A percentile compares a stretch with the other conserved stretches of the same genome.
Evolutionary conservation across 2,329 filamentous ascomycete species (phyloP).

Genomic region (Xylariaceae sp.): DNA sequence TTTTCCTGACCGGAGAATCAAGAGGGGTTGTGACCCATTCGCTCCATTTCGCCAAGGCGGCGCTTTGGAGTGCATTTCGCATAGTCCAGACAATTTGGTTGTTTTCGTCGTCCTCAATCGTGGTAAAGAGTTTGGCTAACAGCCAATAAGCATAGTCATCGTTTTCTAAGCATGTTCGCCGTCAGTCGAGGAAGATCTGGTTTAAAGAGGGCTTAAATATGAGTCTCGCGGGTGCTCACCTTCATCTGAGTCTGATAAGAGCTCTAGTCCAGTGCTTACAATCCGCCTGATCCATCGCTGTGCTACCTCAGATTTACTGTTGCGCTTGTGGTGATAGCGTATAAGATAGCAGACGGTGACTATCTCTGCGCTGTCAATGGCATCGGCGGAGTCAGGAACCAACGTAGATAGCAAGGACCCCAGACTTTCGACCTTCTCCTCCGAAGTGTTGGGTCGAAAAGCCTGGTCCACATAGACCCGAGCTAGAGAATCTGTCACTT

Average conservation of each 20-base stretch:
- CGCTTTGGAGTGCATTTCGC: slow-evolving; percentile 22
- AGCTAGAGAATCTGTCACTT: slow-evolving; percentile 22
- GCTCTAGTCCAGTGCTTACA: slow-evolving; percentile 24
- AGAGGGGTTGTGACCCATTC: slow-evolving; percentile 21
- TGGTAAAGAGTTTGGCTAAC: slow-evolving; percentile 20
- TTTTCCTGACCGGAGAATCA: slow-evolving; percentile 3
- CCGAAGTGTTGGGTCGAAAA: slow-evolving; percentile 14
- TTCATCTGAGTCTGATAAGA: slow-evolving; percentile 27
- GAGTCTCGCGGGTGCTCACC: slow-evolving; percentile 3
- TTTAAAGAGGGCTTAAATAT: background rate
- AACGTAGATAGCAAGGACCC: slow-evolving; percentile 20
- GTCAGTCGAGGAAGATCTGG: background rate
- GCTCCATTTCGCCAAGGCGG: slow-evolving; percentile 21
- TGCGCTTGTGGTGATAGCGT: slow-evolving; percentile 25
- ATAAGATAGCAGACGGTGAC: slow-evolving; percentile 24
- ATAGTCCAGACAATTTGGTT: slow-evolving; percentile 22
- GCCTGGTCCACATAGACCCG: slow-evolving; percentile 25
- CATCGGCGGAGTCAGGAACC: slow-evolving; percentile 21
- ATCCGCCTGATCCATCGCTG: slow-evolving; percentile 19
- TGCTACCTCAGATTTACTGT: slow-evolving; percentile 15
- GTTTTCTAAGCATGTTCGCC: slow-evolving; percentile 16
- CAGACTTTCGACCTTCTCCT: slow-evolving; percentile 20
- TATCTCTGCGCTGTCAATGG: slow-evolving; percentile 17
- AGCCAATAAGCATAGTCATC: slow-evolving; percentile 26
- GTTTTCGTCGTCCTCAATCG: slow-evolving; percentile 21